A percentile compares a stretch with the other conserved stretches of the same genome.
phyloP scores from a whole-genome alignment of 441 rosid species.

The Gossypium gossypioides region DNA sequence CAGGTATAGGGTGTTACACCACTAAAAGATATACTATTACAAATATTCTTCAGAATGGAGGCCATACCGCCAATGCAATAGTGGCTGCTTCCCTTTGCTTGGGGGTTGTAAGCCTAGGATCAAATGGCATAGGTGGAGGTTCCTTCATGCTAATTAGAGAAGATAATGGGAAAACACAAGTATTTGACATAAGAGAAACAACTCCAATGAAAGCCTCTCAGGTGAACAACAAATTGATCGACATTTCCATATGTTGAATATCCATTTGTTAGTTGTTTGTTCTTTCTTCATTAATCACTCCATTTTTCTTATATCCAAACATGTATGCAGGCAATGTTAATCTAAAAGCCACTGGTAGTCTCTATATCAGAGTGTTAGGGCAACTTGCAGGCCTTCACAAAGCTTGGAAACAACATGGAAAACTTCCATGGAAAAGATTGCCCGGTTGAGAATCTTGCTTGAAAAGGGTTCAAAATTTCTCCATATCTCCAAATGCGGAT shows the following conservation, averaged over 20 bases:
- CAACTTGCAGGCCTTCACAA: constrained; percentile 41
- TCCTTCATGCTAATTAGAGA: constrained; percentile 37
- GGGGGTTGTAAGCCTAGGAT: constrained; percentile 52
- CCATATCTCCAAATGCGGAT: constrained; percentile 41
- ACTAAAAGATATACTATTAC: too few relatives aligned
- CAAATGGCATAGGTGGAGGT: constrained; percentile 66
- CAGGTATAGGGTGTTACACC: too few relatives aligned
- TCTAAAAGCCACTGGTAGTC: constrained; percentile 32
- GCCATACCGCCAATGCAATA: constrained; percentile 47
- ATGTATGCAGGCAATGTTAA: constrained; percentile 36
- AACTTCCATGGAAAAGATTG: constrained; percentile 37
- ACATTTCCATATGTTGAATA: background rate
- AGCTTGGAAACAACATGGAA: constrained; percentile 46
- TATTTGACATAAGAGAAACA: constrained; percentile 53
- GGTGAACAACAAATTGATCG: constrained; percentile 18
- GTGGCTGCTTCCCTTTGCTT: constrained; percentile 46
- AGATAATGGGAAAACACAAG: constrained; percentile 24
- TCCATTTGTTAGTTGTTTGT: background rate
- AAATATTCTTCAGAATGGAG: constrained; percentile 34
- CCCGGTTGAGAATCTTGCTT: constrained; percentile 40
- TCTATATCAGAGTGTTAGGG: constrained; percentile 50
- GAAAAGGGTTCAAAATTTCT: constrained; percentile 38
- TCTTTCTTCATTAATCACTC: background rate
- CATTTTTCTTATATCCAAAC: constrained; percentile 18
- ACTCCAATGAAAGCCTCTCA: constrained; percentile 43